A percentile compares a stretch with the other conserved stretches of the same genome.
phyloP scores from a whole-genome alignment of 2,329 filamentous ascomycete species.

The Chalara sp. region DNA sequence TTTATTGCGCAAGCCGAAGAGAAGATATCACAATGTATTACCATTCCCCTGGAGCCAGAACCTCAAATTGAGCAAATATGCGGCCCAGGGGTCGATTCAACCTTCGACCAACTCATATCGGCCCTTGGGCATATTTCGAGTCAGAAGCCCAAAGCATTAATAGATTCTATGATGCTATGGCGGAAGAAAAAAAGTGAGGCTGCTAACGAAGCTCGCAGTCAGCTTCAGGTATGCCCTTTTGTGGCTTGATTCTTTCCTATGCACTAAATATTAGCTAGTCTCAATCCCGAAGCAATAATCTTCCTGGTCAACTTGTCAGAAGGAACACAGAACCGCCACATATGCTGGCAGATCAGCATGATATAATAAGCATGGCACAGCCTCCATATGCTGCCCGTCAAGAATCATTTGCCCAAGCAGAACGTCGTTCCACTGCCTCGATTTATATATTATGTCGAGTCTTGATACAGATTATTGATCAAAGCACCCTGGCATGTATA shows the following conservation, averaged over 20 bases:
- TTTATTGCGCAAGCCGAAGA: constrained; percentile 97
- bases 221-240: constrained; percentile 38
- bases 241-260: neutral
- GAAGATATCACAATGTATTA: constrained; percentile 85
- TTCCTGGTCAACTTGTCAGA: constrained; percentile 42
- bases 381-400: constrained; percentile 42
- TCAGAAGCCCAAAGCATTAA: constrained; percentile 87
- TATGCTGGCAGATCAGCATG: constrained; percentile 11
- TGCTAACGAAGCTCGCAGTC: constrained; percentile 59
- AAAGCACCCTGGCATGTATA: constrained; percentile 76
- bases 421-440: constrained; percentile 86
- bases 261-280: neutral
- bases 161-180: constrained; percentile 98
- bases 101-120: constrained; percentile 89
- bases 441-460: constrained; percentile 95
- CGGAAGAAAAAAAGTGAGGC: constrained; percentile 92
- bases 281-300: constrained; percentile 16
- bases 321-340: constrained; percentile 65
- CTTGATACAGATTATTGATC: constrained; percentile 85
- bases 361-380: constrained; percentile 8
- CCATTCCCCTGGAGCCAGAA: constrained; percentile 71
- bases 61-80: constrained; percentile 84
- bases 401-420: constrained; percentile 70
- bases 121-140: constrained; percentile 92
- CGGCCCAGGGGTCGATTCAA: constrained; percentile 78